These are phyloP conservation scores for Lentinula sp. DNA, from an alignment of 768 basidiomycete genomes.

Conservation along the genomic window DNA sequence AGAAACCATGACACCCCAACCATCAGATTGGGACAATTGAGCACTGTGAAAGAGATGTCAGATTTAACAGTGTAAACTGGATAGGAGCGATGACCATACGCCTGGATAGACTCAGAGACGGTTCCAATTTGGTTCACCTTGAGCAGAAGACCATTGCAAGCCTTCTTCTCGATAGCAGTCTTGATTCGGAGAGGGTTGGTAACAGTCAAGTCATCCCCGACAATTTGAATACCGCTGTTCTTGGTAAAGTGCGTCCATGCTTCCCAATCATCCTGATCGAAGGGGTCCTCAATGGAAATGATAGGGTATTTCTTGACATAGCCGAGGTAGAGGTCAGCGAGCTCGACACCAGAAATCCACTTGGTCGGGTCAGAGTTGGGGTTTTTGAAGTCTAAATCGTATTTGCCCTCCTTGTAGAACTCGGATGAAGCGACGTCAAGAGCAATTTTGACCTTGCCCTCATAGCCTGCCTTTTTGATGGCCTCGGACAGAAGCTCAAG, in stretches of 20 bases:
- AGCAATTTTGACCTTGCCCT: slow-evolving; percentile 98
- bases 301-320: slow-evolving; percentile 95
- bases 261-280: slow-evolving; percentile 99
- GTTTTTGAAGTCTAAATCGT: slow-evolving; percentile 99
- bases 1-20: slow-evolving; percentile 99
- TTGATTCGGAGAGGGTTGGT: slow-evolving; percentile 97
- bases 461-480: slow-evolving; percentile 97
- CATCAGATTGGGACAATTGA: slow-evolving; percentile 90
- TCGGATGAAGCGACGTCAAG: slow-evolving; percentile 99
- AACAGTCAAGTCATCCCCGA: slow-evolving; percentile 95
- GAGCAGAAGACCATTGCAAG: slow-evolving; percentile 96
- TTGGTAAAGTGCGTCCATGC: slow-evolving; percentile 92
- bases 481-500: slow-evolving; percentile 94
- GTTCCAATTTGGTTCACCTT: slow-evolving; percentile 99
- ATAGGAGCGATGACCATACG: slow-evolving; percentile 47
- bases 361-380: slow-evolving; percentile 97
- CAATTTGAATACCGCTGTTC: slow-evolving; percentile 78
- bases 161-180: slow-evolving; percentile 99
- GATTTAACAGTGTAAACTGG: background rate
- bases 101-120: slow-evolving; percentile 97
- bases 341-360: slow-evolving; percentile 89
- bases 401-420: slow-evolving; percentile 99
- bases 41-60: slow-evolving; percentile 44
- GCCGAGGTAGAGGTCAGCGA: slow-evolving; percentile 85
- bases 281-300: slow-evolving; percentile 94